These are phyloP conservation scores for Gardenia jasminoides DNA, from an alignment of 257 asterid species.

Conservation along the genomic window DNA sequence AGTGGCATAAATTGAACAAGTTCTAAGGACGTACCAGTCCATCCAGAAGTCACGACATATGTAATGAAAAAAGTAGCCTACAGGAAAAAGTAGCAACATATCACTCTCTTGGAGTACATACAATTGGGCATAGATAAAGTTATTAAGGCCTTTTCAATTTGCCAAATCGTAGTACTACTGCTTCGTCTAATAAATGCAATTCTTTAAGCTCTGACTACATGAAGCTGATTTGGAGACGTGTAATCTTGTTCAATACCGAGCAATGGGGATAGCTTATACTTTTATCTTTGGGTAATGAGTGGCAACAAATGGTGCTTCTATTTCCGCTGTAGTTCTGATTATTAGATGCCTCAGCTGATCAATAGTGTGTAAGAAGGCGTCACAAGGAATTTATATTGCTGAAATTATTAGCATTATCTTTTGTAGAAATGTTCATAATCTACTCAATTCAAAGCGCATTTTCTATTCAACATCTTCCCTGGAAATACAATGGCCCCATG, in stretches of 20 bases:
- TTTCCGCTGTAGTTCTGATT: neutral
- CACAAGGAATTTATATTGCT: conserved; percentile 1
- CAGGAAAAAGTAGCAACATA: conserved; percentile 13
- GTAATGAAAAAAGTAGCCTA: conserved; percentile 96
- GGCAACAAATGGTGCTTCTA: neutral
- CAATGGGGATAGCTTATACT: neutral
- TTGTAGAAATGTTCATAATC: neutral
- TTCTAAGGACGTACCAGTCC: conserved; percentile 80
- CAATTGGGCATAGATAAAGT: neutral
- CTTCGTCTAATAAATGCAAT: neutral
- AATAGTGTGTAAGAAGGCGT: neutral
- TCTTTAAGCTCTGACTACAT: neutral
- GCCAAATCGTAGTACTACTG: neutral
- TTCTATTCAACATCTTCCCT: neutral
- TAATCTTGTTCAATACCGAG: neutral
- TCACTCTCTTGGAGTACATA: neutral
- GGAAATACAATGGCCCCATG: neutral
- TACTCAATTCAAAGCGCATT: neutral
- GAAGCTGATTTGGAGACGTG: neutral
- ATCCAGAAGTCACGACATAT: conserved; percentile 96
- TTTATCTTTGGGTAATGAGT: neutral
- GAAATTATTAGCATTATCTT: neutral
- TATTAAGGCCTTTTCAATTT: neutral
- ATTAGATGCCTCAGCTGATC: neutral
- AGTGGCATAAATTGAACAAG: conserved; percentile 54